Conservation (phyloP, 257 asterid species). For the Paraleonurus japonicus region DNA sequence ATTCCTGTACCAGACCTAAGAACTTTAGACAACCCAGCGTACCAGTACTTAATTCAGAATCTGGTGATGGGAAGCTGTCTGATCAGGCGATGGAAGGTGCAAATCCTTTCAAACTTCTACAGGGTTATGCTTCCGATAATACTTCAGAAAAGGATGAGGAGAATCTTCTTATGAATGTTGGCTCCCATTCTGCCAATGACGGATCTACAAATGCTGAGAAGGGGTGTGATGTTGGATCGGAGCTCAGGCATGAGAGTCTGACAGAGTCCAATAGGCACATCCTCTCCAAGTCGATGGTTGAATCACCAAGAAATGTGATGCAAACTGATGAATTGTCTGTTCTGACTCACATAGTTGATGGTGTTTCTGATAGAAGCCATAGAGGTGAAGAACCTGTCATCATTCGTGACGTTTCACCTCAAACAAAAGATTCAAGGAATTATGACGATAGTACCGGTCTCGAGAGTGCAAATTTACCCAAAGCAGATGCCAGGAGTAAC, state of each 20-base stretch:
- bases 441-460: slow-evolving; percentile 20
- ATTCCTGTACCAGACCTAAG: slow-evolving; percentile 28
- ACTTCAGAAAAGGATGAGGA: slow-evolving; percentile 45
- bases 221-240: slow-evolving; percentile 26
- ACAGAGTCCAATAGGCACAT: slow-evolving; percentile 26
- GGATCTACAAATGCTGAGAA: slow-evolving; percentile 30
- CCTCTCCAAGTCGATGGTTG: slow-evolving; percentile 23
- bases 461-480: slow-evolving; percentile 31
- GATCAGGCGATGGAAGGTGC: slow-evolving; percentile 37
- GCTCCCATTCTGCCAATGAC: slow-evolving; percentile 29
- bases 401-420: slow-evolving; percentile 23
- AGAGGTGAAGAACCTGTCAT: slow-evolving; percentile 33
- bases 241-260: slow-evolving; percentile 14
- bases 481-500: slow-evolving; percentile 34
- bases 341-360: slow-evolving; percentile 28
- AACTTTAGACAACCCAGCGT: slow-evolving; percentile 28
- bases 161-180: slow-evolving; percentile 33
- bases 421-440: slow-evolving; percentile 26
- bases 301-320: slow-evolving; percentile 30
- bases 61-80: slow-evolving; percentile 40
- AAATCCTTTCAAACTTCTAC: slow-evolving; percentile 51
- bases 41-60: slow-evolving; percentile 29
- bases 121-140: slow-evolving; percentile 55
- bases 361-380: slow-evolving; percentile 26
- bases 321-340: slow-evolving; percentile 32